Evolutionary conservation across 2,329 filamentous ascomycete species (phyloP).

Genomic region (Paecilomyces sp.): DNA sequence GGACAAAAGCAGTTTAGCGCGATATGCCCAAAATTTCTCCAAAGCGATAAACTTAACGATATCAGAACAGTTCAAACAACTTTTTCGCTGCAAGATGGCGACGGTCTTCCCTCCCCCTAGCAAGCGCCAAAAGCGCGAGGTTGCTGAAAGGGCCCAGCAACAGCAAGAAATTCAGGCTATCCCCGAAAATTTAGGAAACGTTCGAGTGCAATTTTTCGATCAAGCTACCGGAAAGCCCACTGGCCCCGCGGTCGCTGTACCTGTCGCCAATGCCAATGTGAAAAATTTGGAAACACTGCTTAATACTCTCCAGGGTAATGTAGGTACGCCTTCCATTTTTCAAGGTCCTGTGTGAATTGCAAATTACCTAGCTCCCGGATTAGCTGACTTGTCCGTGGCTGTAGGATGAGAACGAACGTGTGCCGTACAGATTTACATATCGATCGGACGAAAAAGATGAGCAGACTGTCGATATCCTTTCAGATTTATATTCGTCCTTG

Average conservation of each 20-base stretch:
- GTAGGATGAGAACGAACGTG: conserved; percentile 52
- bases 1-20: conserved; percentile 2
- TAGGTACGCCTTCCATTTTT: conserved; percentile 31
- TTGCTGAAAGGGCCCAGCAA: conserved; percentile 60
- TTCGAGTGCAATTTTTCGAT: conserved; percentile 84
- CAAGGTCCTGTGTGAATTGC: not conserved
- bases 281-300: conserved; percentile 83
- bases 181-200: conserved; percentile 63
- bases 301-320: conserved; percentile 75
- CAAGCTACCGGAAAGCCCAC: conserved; percentile 62
- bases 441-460: conserved; percentile 33
- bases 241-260: conserved; percentile 66
- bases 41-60: not conserved
- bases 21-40: conserved; percentile 5
- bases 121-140: conserved; percentile 76
- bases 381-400: conserved; percentile 10
- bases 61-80: not conserved
- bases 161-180: conserved; percentile 68
- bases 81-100: conserved; percentile 51
- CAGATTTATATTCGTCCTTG: conserved; percentile 45
- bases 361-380: not conserved
- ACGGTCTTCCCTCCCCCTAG: conserved; percentile 77
- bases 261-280: conserved; percentile 75
- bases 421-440: conserved; percentile 62
- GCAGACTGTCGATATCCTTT: conserved; percentile 38